Percentiles rank a stretch among this genome's conserved stretches.
Conservation (phyloP, 176 grass and related monocot species). For the Hordeum marinum region DNA sequence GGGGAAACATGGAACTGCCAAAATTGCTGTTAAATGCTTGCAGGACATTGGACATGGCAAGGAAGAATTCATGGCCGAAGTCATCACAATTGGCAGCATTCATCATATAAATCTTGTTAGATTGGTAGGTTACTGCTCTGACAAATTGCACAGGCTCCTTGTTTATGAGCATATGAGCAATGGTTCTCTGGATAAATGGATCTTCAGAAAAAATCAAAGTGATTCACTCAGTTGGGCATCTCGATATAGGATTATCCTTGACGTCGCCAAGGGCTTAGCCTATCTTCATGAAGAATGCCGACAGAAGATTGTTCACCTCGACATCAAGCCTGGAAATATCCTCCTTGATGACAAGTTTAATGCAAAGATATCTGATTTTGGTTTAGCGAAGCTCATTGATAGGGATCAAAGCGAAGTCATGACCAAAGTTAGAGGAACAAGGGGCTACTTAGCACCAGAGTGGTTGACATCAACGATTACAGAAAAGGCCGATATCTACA, state of each 20-base stretch:
- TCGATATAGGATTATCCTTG: slow-evolving; percentile 57
- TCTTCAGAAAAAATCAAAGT: slow-evolving; percentile 45
- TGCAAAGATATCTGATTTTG: slow-evolving; percentile 79
- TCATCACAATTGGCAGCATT: slow-evolving; percentile 69
- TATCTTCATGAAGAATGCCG: slow-evolving; percentile 79
- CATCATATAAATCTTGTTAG: slow-evolving; percentile 82
- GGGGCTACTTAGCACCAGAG: slow-evolving; percentile 74
- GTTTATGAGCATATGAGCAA: slow-evolving; percentile 79
- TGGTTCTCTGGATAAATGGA: slow-evolving; percentile 74
- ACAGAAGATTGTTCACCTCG: slow-evolving; percentile 78
- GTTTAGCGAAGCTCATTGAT: slow-evolving; percentile 78
- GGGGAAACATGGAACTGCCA: slow-evolving; percentile 46
- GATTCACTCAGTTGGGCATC: slow-evolving; percentile 66
- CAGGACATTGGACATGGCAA: slow-evolving; percentile 58
- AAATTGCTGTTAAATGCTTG: slow-evolving; percentile 64
- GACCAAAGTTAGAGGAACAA: slow-evolving; percentile 76
- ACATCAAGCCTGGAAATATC: slow-evolving; percentile 74
- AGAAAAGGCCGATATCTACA: slow-evolving; percentile 76
- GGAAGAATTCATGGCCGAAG: slow-evolving; percentile 79
- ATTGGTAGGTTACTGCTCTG: slow-evolving; percentile 68
- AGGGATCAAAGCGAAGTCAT: slow-evolving; percentile 81
- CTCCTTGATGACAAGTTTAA: slow-evolving; percentile 76
- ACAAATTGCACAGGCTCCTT: slow-evolving; percentile 68
- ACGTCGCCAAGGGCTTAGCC: slow-evolving; percentile 63
- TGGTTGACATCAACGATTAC: slow-evolving; percentile 80